Percentiles rank a stretch among this genome's conserved stretches.
Evolutionary conservation across 805 yeast genomes (phyloP).

Genomic region (Groenewaldozyma salmanticensis): DNA sequence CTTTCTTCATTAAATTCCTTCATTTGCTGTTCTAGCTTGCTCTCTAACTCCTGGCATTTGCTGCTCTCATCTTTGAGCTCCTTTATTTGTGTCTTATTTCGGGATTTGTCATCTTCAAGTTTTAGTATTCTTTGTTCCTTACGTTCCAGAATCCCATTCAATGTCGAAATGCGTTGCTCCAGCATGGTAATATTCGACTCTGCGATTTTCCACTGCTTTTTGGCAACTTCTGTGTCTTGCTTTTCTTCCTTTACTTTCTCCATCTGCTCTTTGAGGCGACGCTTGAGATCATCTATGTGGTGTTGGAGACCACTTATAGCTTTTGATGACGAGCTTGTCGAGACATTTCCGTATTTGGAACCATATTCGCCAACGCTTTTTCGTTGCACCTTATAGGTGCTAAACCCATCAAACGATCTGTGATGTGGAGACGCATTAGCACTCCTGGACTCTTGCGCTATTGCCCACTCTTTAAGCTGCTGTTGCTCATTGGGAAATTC

Average conservation of each 20-base stretch:
- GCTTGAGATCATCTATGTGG: slow-evolving; percentile 46
- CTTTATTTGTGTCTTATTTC: slow-evolving; percentile 5
- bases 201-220: slow-evolving; percentile 15
- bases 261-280: slow-evolving; percentile 35
- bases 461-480: too few relatives aligned
- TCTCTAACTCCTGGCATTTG: slow-evolving; percentile 1
- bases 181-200: slow-evolving; percentile 29
- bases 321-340: slow-evolving; percentile 9
- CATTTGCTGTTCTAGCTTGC: slow-evolving; percentile 4
- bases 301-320: slow-evolving; percentile 34
- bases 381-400: too few relatives aligned
- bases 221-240: slow-evolving; percentile 40
- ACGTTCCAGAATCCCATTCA: slow-evolving; percentile 55
- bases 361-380: neutral
- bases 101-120: slow-evolving; percentile 43
- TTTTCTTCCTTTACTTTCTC: slow-evolving; percentile 37
- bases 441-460: too few relatives aligned
- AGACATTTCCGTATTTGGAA: slow-evolving; percentile 1
- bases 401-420: too few relatives aligned
- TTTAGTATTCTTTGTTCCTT: slow-evolving; percentile 62
- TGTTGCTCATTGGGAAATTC: too few relatives aligned
- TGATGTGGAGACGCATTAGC: too few relatives aligned
- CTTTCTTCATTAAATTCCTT: slow-evolving; percentile 27
- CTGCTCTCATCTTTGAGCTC: slow-evolving; percentile 1
- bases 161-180: slow-evolving; percentile 70